A percentile compares a stretch with the other conserved stretches of the same genome.
phyloP scores from a whole-genome alignment of 805 yeast genomes.

The Candida tammaniensis region DNA sequence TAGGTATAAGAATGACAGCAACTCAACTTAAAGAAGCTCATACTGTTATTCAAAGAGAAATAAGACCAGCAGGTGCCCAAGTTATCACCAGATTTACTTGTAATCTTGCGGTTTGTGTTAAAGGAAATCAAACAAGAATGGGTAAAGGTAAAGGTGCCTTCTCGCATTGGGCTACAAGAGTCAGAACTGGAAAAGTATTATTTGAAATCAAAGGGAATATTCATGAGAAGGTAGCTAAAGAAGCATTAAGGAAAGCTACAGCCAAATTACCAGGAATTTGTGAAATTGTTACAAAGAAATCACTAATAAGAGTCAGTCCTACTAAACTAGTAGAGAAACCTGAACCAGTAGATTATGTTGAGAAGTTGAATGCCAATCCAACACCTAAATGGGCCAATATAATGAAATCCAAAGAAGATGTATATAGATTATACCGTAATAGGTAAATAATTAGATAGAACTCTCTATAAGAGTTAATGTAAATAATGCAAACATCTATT shows the following conservation, averaged over 20 bases:
- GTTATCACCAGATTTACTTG: conserved; percentile 80
- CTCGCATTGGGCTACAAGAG: conserved; percentile 95
- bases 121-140: conserved; percentile 99
- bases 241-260: conserved; percentile 85
- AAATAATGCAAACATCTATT: neutral
- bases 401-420: conserved; percentile 46
- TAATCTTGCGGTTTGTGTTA: conserved; percentile 86
- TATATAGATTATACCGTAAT: conserved; percentile 54
- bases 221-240: conserved; percentile 88
- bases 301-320: conserved; percentile 71
- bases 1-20: conserved; percentile 83
- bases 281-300: conserved; percentile 70
- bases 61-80: conserved; percentile 74
- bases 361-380: conserved; percentile 56
- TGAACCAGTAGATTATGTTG: conserved; percentile 50
- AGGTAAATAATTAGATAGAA: too few species aligned
- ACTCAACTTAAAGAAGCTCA: conserved; percentile 91
- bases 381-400: conserved; percentile 60
- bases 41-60: conserved; percentile 75
- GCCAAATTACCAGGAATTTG: conserved; percentile 89
- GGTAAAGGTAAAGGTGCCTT: conserved; percentile 99
- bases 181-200: conserved; percentile 90
- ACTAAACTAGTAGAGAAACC: conserved; percentile 50
- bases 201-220: conserved; percentile 80
- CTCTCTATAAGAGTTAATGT: too few species aligned